These are phyloP conservation scores for Peterozyma xylosa DNA, from an alignment of 805 yeast species.

Conservation along the genomic window DNA sequence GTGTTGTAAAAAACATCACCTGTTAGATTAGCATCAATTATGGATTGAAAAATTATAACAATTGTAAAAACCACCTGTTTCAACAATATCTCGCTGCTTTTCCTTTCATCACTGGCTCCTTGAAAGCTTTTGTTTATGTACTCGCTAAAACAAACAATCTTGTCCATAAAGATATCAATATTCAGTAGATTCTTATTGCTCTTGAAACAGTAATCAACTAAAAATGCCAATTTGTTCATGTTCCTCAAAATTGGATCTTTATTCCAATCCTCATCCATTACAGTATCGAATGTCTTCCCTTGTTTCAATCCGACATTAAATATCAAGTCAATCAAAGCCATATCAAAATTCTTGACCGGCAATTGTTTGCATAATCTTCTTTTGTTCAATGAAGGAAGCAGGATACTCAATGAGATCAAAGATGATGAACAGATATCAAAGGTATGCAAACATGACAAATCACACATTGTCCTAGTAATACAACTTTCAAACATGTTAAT, in stretches of 20 bases:
- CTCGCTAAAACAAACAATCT: slow-evolving; percentile 8
- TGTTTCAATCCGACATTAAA: background rate
- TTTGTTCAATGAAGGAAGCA: background rate
- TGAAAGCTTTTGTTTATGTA: slow-evolving; percentile 11
- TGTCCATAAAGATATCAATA: slow-evolving; percentile 5
- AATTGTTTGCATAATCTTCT: background rate
- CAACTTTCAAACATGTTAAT: slow-evolving; percentile 8
- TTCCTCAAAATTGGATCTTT: slow-evolving; percentile 37
- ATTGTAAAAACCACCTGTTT: slow-evolving; percentile 14
- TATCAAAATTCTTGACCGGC: background rate
- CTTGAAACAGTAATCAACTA: slow-evolving; percentile 30
- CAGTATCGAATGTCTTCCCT: background rate
- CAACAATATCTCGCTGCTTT: background rate
- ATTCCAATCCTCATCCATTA: background rate
- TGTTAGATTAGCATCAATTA: slow-evolving; percentile 9
- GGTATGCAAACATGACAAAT: background rate
- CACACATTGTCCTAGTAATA: background rate
- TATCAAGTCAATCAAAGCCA: slow-evolving; percentile 3
- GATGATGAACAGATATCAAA: slow-evolving; percentile 1
- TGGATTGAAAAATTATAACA: slow-evolving; percentile 11
- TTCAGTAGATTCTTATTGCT: slow-evolving; percentile 13
- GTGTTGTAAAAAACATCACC: slow-evolving; percentile 27
- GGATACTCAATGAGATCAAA: background rate
- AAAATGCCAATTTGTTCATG: slow-evolving; percentile 37
- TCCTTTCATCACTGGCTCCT: slow-evolving; percentile 9